These are phyloP conservation scores for Hericium erinaceus DNA, from an alignment of 768 basidiomycete genomes.

Conservation along the genomic window DNA sequence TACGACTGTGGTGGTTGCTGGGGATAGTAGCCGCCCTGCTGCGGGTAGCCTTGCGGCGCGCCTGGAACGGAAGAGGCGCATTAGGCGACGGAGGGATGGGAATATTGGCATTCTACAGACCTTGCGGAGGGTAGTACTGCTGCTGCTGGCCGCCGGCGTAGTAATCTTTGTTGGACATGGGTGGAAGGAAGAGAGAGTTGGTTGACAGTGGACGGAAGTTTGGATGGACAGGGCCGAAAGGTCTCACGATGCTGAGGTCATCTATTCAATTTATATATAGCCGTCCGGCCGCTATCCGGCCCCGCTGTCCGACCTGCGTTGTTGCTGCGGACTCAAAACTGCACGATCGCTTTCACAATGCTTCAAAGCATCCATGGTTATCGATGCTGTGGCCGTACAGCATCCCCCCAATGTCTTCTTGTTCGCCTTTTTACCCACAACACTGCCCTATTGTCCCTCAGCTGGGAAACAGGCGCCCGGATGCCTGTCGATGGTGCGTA, in stretches of 20 bases:
- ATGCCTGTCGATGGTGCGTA: too few relatives aligned
- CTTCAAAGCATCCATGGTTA: background rate
- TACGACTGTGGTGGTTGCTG: slow-evolving; percentile 69
- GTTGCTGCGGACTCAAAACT: too few relatives aligned
- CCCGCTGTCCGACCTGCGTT: background rate
- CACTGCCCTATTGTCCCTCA: too few relatives aligned
- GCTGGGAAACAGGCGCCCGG: too few relatives aligned
- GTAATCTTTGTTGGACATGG: background rate
- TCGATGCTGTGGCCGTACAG: background rate
- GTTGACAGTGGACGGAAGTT: background rate
- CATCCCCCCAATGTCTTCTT: background rate
- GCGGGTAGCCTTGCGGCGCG: slow-evolving; percentile 33
- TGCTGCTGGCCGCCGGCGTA: slow-evolving; percentile 34
- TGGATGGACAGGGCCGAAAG: background rate
- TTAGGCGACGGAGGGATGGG: slow-evolving; percentile 16
- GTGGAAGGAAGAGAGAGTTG: background rate
- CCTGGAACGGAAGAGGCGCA: slow-evolving; percentile 21
- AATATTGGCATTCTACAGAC: slow-evolving; percentile 21
- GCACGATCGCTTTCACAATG: too few relatives aligned
- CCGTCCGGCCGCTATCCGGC: background rate
- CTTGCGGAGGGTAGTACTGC: slow-evolving; percentile 47
- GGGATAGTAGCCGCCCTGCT: slow-evolving; percentile 61
- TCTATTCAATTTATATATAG: background rate
- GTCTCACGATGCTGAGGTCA: background rate
- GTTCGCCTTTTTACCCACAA: background rate